phyloP scores from a whole-genome alignment of 345 rosid species.

The Linum tenue region DNA sequence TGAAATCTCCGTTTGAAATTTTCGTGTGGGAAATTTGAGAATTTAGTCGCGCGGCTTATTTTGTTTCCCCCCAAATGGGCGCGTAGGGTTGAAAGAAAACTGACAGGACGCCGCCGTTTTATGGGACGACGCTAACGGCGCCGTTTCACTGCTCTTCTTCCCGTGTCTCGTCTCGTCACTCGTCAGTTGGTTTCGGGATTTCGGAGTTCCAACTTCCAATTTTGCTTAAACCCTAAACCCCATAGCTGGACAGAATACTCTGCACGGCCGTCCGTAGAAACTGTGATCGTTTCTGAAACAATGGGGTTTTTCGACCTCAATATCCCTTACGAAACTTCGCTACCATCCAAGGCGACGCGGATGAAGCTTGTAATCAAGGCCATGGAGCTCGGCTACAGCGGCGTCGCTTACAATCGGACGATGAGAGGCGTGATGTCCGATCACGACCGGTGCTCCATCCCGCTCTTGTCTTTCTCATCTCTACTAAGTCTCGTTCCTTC shows the following conservation, averaged over 20 bases:
- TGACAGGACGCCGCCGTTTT: too few relatives aligned
- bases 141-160: too few relatives aligned
- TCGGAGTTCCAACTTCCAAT: too few relatives aligned
- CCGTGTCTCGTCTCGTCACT: too few relatives aligned
- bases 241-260: background rate
- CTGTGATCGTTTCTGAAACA: background rate
- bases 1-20: too few relatives aligned
- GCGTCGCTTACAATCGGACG: conserved; percentile 51
- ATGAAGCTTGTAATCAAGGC: conserved; percentile 48
- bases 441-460: conserved; percentile 50
- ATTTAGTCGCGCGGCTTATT: too few relatives aligned
- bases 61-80: too few relatives aligned
- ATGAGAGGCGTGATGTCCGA: conserved; percentile 53
- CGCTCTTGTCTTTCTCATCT: conserved; percentile 52
- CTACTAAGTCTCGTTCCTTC: conserved; percentile 51
- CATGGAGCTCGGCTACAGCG: conserved; percentile 71
- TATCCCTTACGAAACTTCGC: conserved; percentile 39
- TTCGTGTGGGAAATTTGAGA: too few relatives aligned
- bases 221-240: background rate
- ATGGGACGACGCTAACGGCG: too few relatives aligned
- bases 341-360: conserved; percentile 33
- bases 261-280: background rate
- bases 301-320: conserved; percentile 85
- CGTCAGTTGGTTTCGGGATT: too few relatives aligned
- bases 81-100: too few relatives aligned